These are phyloP conservation scores for Trichophyton rubrum DNA, from an alignment of 2,329 filamentous ascomycete genomes.

Conservation along the genomic window DNA sequence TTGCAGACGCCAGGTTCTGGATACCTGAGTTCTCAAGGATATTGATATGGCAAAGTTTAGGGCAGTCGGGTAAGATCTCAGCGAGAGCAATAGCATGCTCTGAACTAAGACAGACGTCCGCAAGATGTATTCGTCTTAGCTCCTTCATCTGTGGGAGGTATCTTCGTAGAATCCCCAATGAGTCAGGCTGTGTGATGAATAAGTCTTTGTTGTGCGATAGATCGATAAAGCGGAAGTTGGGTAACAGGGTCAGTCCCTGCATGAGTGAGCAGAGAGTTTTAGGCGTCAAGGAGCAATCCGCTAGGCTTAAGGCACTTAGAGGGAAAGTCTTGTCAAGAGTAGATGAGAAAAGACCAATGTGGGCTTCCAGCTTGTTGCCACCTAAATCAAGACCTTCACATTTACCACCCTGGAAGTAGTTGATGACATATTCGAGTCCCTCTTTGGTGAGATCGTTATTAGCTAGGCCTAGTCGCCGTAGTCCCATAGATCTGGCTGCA, in stretches of 20 bases:
- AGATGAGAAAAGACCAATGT: conserved; percentile 29
- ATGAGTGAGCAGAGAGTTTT: conserved; percentile 61
- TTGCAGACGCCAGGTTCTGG: conserved; percentile 60
- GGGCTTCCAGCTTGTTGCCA: conserved; percentile 59
- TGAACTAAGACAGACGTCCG: conserved; percentile 68
- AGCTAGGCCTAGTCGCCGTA: conserved; percentile 68
- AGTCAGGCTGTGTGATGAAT: conserved; percentile 61
- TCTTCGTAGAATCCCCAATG: conserved; percentile 61
- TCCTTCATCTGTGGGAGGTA: conserved; percentile 68
- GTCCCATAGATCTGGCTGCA: conserved; percentile 63
- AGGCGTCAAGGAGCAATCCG: conserved; percentile 69
- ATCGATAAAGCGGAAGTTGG: conserved; percentile 75
- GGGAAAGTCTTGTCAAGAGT: conserved; percentile 35
- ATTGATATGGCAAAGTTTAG: conserved; percentile 70
- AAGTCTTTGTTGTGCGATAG: conserved; percentile 78
- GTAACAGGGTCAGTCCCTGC: conserved; percentile 56
- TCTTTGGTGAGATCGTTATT: conserved; percentile 65
- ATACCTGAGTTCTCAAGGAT: conserved; percentile 61
- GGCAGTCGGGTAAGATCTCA: conserved; percentile 77
- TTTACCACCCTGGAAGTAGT: conserved; percentile 60
- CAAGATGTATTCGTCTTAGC: conserved; percentile 74
- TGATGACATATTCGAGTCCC: conserved; percentile 61
- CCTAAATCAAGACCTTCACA: conserved; percentile 85
- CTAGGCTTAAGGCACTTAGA: conserved; percentile 72
- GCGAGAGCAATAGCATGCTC: conserved; percentile 85